Evolutionary conservation across 2,329 filamentous ascomycete species (phyloP), one percentile per base, ranked within the genome.

Genomic region (Fusarium sp.): DNA sequence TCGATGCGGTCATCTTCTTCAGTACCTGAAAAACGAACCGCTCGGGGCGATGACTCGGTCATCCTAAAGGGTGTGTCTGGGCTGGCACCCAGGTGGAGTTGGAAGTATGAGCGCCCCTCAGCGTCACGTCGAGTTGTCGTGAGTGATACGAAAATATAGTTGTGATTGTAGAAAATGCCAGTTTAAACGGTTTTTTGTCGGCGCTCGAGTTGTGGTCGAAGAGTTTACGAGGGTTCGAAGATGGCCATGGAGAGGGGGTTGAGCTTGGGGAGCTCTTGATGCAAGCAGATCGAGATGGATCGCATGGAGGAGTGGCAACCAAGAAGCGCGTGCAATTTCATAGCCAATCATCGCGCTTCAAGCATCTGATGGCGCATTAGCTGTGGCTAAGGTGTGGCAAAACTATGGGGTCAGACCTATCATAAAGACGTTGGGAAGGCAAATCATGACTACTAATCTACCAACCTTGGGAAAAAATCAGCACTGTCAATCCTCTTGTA

Each of bases 11-110:
- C 72, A 38, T 85, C 81, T 31, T 87, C 85, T 66, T 87, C 87
- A 78, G 82, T 80, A 68, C 85, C 84, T 51, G 87, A 87, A 77
- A 91, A 91, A 73, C 89, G 87, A 72, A 91, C 87, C 71, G 85
- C 84, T 75, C 88, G 86, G 57, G 88, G 87, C 17, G 88, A 88
- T 41, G 85, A 80, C 72, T 90, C 88, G 76, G 84, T 80, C 78
- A 83, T 83, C 59, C 61, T 76, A 52, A 59, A 55, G 56, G 54
- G 59, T 75, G 66, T 54, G 60, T 56, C 66, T 68, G 66, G 63
- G 62, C 63, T 72, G 65, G 68, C 64, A 60, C 67, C 67, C 42
- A 64, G 63, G 58, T 66, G 63, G 64, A 69, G 66, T 68, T 66
- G 61, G 66, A 74, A 59, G 65, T 66, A 45, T 65, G 64, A 76